Evolutionary conservation across 75 land plant genomes (phyloP), one percentile per base, ranked within the genome.

Genomic region (Selaginella moellendorffii): DNA sequence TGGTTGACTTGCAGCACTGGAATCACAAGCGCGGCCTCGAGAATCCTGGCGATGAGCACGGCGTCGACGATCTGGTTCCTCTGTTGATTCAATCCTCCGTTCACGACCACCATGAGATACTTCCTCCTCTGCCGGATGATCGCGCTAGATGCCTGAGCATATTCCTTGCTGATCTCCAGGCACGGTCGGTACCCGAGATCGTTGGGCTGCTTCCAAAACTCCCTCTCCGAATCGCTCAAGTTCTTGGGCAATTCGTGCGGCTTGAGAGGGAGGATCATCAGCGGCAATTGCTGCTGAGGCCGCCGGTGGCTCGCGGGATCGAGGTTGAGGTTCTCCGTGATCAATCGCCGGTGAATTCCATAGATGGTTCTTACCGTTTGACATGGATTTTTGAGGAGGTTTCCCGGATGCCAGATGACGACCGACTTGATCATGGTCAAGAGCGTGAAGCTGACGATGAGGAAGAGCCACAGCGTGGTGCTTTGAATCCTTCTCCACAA

Each of bases 51-150:
- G 24, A 56, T 56, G 8, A 56, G 9, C 5, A 56, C 59, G 5
- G 59, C 59, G n/a, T 56, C 59, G 5, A 56, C 19, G n/a, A 56
- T 56, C n/a, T 56, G 59, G n/a, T 56, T 56, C 24, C 59, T 19
- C n/a, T 56, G 59, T 56, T 56, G 59, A 56, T 56, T 56, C 8
- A 56, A 21, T 9, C 59, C 59, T 8, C 59, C 59, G n/a, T 56
- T 56, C 2, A 56, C 59, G n/a, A 56, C 59, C 24, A 25, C 23
- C 2, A 56, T 56, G 2, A 56, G 21, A 21, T 8, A 56, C 23
- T n/a, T 56, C 59, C 24, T 19, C 24, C n/a, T 56, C 24, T 56
- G 59, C 23, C n/a, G 59, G 9, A 21, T n/a, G n/a, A 56, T 56
- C 59, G 17, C 23, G 2, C 8, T 19, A 21, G 59, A 56, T 56